Evolutionary conservation across 768 basidiomycete genomes (phyloP).

Genomic region (Trametes villosa): DNA sequence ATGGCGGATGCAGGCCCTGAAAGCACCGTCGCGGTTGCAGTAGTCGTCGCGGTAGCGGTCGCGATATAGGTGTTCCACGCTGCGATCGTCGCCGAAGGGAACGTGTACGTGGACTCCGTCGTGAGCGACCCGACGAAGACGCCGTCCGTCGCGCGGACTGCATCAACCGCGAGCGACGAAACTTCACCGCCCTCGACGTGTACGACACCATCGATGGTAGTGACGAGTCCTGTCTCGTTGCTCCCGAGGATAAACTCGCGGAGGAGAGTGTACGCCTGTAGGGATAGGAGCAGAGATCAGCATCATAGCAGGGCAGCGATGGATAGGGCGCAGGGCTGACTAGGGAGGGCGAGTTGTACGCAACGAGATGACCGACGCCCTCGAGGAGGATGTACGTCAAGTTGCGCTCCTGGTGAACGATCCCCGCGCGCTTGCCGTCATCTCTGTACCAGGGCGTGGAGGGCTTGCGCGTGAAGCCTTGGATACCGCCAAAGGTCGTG

Average conservation of each 20-base stretch:
- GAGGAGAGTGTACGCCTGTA: slow-evolving; percentile 65
- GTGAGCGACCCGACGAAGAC: slow-evolving; percentile 55
- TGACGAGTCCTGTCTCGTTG: slow-evolving; percentile 62
- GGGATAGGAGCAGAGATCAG: neutral
- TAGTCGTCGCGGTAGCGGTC: slow-evolving; percentile 25
- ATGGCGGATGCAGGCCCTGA: no score
- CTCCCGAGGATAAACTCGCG: slow-evolving; percentile 70
- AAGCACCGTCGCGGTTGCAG: neutral
- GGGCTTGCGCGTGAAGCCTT: slow-evolving; percentile 72
- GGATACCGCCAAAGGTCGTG: slow-evolving; percentile 77
- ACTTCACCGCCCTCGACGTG: slow-evolving; percentile 56
- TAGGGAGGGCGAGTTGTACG: slow-evolving; percentile 39
- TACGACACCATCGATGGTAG: slow-evolving; percentile 29
- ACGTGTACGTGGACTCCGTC: slow-evolving; percentile 31
- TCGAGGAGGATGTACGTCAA: slow-evolving; percentile 48
- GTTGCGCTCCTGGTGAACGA: slow-evolving; percentile 76
- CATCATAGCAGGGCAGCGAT: neutral
- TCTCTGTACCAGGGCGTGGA: slow-evolving; percentile 72
- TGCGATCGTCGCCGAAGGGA: slow-evolving; percentile 36
- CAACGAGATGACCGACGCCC: slow-evolving; percentile 46
- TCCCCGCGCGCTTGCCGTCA: slow-evolving; percentile 60
- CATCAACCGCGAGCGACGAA: slow-evolving; percentile 45
- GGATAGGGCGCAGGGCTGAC: slow-evolving; percentile 45
- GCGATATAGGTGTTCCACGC: slow-evolving; percentile 37
- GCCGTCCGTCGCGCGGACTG: slow-evolving; percentile 55